Evolutionary conservation across 1,139 yeast species (phyloP), one percentile per base, ranked within the genome.

Genomic region (Candida sanyaensis): DNA sequence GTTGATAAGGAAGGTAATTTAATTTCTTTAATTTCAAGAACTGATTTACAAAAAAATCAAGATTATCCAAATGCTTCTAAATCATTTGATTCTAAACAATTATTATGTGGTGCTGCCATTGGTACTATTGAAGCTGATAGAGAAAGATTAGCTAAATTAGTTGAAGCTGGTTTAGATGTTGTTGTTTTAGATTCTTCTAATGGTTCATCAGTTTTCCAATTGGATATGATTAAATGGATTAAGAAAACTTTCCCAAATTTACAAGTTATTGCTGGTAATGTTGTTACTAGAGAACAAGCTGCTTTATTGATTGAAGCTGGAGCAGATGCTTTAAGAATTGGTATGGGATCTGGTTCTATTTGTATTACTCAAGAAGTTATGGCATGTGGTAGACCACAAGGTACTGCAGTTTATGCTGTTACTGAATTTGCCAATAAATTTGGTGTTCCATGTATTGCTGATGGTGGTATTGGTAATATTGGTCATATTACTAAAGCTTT

Each of bases 341-440:
- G 99, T 77, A 93, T 93, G 99, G 99, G 99, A 64, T 90, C 98
- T 39, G 99, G 99, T 65, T 90, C 97, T 51, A 93, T 93, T 66
- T 93, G 98, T 81, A 95, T 93, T 66, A 93, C 99, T 50, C 99
- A 95, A 78, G 99, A 93, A 77, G 99, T 93, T 52, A 93, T 93
- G 99, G 99, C 99, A 45, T 96, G 97, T 77, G 99, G 99, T 75
- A 92, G 99, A 81, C 99, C 99, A 52, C 99, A 95, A 80, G 99
- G 98, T 75, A 89, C 97, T 54, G 97, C 97, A 52, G 96, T 90
- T 48, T 89, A 81, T 77, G 84, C 83, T 54, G 97, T 90, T 45
- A 78, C 91, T 54, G 92, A 90, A 75, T 88, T 90, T 67, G 92
- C 96, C 59, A 84, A 83, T 72, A 79, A 82, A 68, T 90, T 90